phyloP scores from a whole-genome alignment of 2,329 filamentous ascomycete species.

The Fusarium cyanostomum region DNA sequence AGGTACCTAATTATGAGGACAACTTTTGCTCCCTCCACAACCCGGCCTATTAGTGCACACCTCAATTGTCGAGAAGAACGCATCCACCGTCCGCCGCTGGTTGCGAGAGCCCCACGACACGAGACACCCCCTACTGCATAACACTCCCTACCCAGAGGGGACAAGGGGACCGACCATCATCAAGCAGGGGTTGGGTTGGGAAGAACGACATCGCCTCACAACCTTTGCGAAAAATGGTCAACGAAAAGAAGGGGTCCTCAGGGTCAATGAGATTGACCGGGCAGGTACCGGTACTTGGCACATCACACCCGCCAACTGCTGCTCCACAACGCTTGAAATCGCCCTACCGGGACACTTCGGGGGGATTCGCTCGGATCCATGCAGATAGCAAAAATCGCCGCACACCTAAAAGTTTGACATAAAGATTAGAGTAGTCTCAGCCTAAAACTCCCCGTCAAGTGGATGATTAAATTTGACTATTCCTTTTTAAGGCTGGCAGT shows the following conservation, averaged over 20 bases:
- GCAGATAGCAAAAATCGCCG: not conserved
- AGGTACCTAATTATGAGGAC: too few relatives aligned
- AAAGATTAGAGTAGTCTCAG: too few relatives aligned
- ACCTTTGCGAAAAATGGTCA: slow-evolving; percentile 8
- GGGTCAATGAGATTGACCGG: slow-evolving; percentile 7
- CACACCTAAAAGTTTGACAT: too few relatives aligned
- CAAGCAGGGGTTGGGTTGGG: slow-evolving; percentile 33
- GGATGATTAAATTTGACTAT: too few relatives aligned
- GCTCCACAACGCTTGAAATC: slow-evolving; percentile 12
- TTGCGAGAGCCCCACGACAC: slow-evolving; percentile 34
- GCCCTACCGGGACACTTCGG: slow-evolving; percentile 42
- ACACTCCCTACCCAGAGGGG: slow-evolving; percentile 25
- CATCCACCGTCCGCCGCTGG: slow-evolving; percentile 34
- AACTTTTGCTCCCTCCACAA: slow-evolving; percentile 35
- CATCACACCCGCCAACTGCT: not conserved
- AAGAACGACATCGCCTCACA: slow-evolving; percentile 5
- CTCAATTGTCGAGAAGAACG: slow-evolving; percentile 31
- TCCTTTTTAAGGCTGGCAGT: too few relatives aligned
- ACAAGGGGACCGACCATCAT: slow-evolving; percentile 30
- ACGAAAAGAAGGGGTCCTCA: slow-evolving; percentile 34
- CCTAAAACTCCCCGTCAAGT: too few relatives aligned
- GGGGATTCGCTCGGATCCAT: slow-evolving; percentile 20
- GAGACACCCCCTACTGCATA: slow-evolving; percentile 39
- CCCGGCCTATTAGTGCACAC: slow-evolving; percentile 36
- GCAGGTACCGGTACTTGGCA: slow-evolving; percentile 40